These are phyloP conservation scores for Dissophora globulifera DNA, from an alignment of 192 early-diverging fungal genomes.

Conservation along the genomic window DNA sequence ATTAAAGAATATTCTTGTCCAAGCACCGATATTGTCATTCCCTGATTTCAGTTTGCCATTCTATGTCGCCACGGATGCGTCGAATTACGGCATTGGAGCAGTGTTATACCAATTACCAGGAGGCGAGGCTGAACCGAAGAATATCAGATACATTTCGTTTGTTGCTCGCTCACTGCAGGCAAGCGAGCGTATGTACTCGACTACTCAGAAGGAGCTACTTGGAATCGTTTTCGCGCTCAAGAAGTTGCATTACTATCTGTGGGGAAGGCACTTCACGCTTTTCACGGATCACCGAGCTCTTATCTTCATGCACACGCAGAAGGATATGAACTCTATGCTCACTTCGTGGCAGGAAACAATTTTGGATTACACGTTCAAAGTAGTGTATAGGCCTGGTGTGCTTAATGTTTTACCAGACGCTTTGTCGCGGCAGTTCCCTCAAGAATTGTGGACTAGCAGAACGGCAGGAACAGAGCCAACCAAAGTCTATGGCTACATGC, in stretches of 20 bases:
- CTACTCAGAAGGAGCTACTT: conserved; percentile 35
- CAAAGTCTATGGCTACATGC: conserved; percentile 5
- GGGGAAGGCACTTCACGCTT: conserved; percentile 6
- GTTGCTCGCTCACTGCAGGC: conserved; percentile 27
- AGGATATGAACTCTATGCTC: conserved; percentile 27
- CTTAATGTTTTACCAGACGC: conserved; percentile 28
- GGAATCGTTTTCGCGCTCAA: conserved; percentile 25
- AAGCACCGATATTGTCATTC: conserved; percentile 4
- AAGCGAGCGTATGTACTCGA: conserved; percentile 38
- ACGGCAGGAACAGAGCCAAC: background rate
- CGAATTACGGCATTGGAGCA: conserved; percentile 19
- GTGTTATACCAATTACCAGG: conserved; percentile 17
- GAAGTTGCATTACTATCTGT: conserved; percentile 20
- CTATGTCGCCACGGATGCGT: conserved; percentile 47
- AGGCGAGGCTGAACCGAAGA: conserved; percentile 5
- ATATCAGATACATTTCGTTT: conserved; percentile 39
- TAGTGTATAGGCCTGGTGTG: conserved; percentile 13
- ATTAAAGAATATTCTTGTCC: conserved; percentile 27
- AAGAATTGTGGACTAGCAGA: background rate
- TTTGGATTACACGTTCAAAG: conserved; percentile 12
- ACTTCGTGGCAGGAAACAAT: conserved; percentile 18
- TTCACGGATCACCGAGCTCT: conserved; percentile 29
- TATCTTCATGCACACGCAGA: conserved; percentile 3
- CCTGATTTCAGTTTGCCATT: conserved; percentile 33
- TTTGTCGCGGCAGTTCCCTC: conserved; percentile 14